Base-by-base conservation (phyloP, 2,329 filamentous ascomycete species). In the Neocucurbitaria cava region DNA sequence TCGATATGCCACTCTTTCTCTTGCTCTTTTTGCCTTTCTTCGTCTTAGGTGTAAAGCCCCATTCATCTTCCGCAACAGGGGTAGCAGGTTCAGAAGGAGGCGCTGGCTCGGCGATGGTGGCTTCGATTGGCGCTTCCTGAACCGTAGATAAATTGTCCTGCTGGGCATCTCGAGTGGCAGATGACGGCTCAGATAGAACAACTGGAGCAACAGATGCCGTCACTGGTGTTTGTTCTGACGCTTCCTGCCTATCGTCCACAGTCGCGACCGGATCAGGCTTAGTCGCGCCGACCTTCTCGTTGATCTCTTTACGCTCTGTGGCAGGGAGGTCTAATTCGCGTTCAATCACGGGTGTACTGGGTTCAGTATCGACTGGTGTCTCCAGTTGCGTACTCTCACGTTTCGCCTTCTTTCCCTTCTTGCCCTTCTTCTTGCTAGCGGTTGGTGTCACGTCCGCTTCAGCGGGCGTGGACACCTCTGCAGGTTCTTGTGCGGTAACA, bases 381-480 rank as follows among this genome's bases (percentile, higher is more conserved):
- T 54, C 56, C 11, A 42, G 30, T 36, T 61, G 56, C 5, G 43
- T 50, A 36, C 61, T 69, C 46, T 62, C 65, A 3, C 52, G 64
- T 35, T 68, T 62, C 33, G 56, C 56, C 36, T 68, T 69, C 58
- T 71, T 71, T 3, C 28, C 49, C 44, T 70, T 73, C 46, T 71
- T 72, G 30, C 54, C 49, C 56, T 71, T 70, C 54, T 63, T 71
- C 54, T 66, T 69, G 38, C 49, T 50, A 5, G 60, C 42, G 17
- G 46, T 31, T 43, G 53, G 36, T 15, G 48, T 44, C 15, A 21
- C 20, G 17, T 46, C 54, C 24, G 59, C 53, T n/a, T 50, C 43
- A 24, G 31, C 13, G 7, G 46, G 39, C 26, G 38, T 35, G 8
- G 52, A 23, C 6, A 31, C 26, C 17, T 43, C 48, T 17, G 26